Percentiles rank a stretch among this genome's conserved stretches.
Conservation (phyloP, 2,329 filamentous ascomycete species). For the Arthrobotrys iridis region DNA sequence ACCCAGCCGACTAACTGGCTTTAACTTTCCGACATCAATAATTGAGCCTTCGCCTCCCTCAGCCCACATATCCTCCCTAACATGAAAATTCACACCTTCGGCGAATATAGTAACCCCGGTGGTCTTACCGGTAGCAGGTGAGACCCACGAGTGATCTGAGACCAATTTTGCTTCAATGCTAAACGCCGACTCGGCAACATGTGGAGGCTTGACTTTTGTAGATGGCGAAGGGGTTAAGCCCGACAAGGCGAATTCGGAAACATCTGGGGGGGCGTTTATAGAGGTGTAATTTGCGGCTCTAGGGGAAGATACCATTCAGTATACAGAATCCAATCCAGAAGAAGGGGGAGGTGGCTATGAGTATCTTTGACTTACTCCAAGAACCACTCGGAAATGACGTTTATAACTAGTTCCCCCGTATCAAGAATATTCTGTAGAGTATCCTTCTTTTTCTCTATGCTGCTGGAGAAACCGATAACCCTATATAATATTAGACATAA, state of each 20-base stretch:
- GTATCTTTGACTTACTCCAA: slow-evolving; percentile 67
- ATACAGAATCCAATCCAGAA: neutral
- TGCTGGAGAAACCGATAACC: slow-evolving; percentile 68
- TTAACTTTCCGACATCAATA: slow-evolving; percentile 79
- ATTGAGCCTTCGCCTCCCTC: slow-evolving; percentile 71
- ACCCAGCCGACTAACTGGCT: slow-evolving; percentile 80
- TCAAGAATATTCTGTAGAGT: slow-evolving; percentile 78
- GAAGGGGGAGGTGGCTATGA: neutral
- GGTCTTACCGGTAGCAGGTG: slow-evolving; percentile 75
- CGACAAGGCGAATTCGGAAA: slow-evolving; percentile 80
- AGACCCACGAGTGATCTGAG: slow-evolving; percentile 78
- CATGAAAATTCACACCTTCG: slow-evolving; percentile 89
- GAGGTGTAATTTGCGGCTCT: slow-evolving; percentile 80
- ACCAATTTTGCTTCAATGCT: slow-evolving; percentile 82
- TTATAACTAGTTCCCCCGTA: slow-evolving; percentile 80
- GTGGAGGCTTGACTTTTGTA: slow-evolving; percentile 72
- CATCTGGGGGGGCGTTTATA: slow-evolving; percentile 79
- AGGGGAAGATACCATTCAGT: neutral
- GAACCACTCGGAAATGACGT: slow-evolving; percentile 85
- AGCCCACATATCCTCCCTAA: slow-evolving; percentile 85
- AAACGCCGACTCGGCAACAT: slow-evolving; percentile 85
- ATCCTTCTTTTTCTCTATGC: slow-evolving; percentile 75
- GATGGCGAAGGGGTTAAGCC: slow-evolving; percentile 77
- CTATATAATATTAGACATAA: neutral
- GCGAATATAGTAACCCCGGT: slow-evolving; percentile 78